phyloP scores from a whole-genome alignment of 352 stramenopile species.

The Phytophthora tubulina region DNA sequence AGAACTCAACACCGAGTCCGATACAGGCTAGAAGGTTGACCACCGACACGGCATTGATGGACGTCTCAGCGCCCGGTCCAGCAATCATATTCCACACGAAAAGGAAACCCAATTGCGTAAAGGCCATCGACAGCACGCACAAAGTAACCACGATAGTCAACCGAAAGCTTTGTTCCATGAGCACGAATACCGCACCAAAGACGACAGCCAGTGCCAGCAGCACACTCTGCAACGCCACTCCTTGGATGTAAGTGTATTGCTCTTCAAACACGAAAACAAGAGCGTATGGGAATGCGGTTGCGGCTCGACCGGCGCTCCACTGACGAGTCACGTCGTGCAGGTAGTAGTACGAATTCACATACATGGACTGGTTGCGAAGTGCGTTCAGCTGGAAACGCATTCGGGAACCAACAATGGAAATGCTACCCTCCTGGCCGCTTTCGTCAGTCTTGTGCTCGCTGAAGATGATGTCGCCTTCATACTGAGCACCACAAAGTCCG shows the following conservation, averaged over 20 bases:
- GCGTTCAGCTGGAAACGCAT: conserved; percentile 90
- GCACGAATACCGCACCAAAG: conserved; percentile 78
- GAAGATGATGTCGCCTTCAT: conserved; percentile 88
- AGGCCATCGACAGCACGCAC: conserved; percentile 82
- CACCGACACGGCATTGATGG: conserved; percentile 92
- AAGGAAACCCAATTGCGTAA: conserved; percentile 83
- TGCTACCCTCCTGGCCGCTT: neutral
- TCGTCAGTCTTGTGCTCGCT: conserved; percentile 20
- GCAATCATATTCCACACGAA: conserved; percentile 83
- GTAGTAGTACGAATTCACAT: conserved; percentile 93
- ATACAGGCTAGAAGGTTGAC: conserved; percentile 91
- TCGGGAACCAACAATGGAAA: conserved; percentile 77
- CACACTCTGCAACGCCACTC: conserved; percentile 87
- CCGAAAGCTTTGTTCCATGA: conserved; percentile 76
- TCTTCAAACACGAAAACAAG: conserved; percentile 94
- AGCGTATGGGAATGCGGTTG: conserved; percentile 87
- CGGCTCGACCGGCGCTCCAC: conserved; percentile 44
- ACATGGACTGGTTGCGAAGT: conserved; percentile 90
- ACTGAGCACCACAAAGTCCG: conserved; percentile 89
- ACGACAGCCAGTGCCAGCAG: conserved; percentile 84
- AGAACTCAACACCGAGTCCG: conserved; percentile 92
- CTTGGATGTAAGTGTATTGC: conserved; percentile 93
- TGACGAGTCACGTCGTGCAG: conserved; percentile 62
- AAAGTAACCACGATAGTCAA: conserved; percentile 75
- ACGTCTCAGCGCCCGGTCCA: conserved; percentile 55